Base-by-base conservation (phyloP, 495 filamentous ascomycete species). In the Achaetomiella virescens region DNA sequence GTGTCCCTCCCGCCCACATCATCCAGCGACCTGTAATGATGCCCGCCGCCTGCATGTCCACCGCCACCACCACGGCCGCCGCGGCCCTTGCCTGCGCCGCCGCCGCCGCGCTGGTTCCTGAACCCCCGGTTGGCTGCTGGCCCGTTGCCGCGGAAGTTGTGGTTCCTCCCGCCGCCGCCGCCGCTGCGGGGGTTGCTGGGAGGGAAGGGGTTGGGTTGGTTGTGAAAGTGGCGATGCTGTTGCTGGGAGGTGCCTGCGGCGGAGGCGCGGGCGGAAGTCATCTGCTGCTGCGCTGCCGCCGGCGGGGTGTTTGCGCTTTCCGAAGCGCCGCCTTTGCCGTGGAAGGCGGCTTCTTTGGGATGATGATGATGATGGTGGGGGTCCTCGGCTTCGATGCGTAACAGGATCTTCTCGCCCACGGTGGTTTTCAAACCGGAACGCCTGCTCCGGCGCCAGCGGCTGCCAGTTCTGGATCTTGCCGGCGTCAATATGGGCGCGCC, bases 391-490 rank as follows among this genome's bases (percentile, higher is more conserved):
- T 96, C 89, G 35, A 97, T 82, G 11, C 87, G 80, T 42, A 97
- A 72, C 44, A 92, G 72, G 17, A 86, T 80, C 71, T 95, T 96
- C 72, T 97, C 91, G 10, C 87, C 90, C 2, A 99, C 85, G 1
- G 80, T 82, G 1, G 87, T 90, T 55, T n/a, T 90, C 86, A 59
- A 99, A 85, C 2, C 77, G 74, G 48, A 91, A 77, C 10, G 66
- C 65, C 52, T 84, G 82, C 15, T 89, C 84, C 25, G 80, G 72
- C 3, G 85, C 74, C 10, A 95, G 75, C 2, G 86, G 82, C 62
- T 89, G 82, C 93, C 93, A 99, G 55, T 87, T 84, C 25, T 84
- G 81, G 51, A 97, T 97, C 61, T 83, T 86, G 48, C 78, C 80
- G 24, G 89, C 91, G 63, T 97, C 91, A 35, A 83, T 76, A 1